phyloP scores from a whole-genome alignment of 768 basidiomycete genomes.

The Rhizopogon vinicolor region DNA sequence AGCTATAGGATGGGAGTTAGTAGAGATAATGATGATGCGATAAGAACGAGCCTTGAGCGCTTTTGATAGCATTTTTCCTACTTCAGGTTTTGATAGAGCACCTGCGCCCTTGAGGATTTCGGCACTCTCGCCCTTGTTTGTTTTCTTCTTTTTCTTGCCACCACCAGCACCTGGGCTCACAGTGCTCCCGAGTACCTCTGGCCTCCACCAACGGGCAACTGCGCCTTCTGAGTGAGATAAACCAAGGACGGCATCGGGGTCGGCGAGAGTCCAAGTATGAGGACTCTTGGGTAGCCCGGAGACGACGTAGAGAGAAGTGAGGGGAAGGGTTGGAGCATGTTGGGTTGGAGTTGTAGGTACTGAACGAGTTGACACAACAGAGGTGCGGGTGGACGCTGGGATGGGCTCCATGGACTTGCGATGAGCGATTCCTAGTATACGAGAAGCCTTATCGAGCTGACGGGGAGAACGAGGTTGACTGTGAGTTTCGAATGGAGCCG shows the following conservation, averaged over 20 bases:
- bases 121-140: constrained; percentile 47
- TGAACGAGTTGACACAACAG: constrained; percentile 66
- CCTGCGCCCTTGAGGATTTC: constrained; percentile 72
- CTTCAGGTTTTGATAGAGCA: constrained; percentile 79
- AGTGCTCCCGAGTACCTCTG: constrained; percentile 87
- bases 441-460: constrained; percentile 70
- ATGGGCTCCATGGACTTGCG: constrained; percentile 82
- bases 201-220: constrained; percentile 86
- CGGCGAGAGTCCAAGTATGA: constrained; percentile 85
- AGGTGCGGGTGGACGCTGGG: constrained; percentile 70
- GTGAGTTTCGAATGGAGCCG: constrained; percentile 20
- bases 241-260: constrained; percentile 77
- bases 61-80: constrained; percentile 87
- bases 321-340: constrained; percentile 66
- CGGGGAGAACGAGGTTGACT: constrained; percentile 29
- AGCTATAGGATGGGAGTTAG: constrained; percentile 42
- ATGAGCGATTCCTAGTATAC: constrained; percentile 72
- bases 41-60: constrained; percentile 66
- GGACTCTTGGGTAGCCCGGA: constrained; percentile 88
- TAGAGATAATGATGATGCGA: neutral
- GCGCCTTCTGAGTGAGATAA: constrained; percentile 82
- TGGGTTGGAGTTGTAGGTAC: constrained; percentile 44
- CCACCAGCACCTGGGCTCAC: constrained; percentile 82
- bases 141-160: constrained; percentile 66
- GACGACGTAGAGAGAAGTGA: constrained; percentile 82